Evolutionary conservation across 2,329 filamentous ascomycete genomes (phyloP), one percentile per base, ranked within the genome.

Genomic region (Colletotrichum sp.): DNA sequence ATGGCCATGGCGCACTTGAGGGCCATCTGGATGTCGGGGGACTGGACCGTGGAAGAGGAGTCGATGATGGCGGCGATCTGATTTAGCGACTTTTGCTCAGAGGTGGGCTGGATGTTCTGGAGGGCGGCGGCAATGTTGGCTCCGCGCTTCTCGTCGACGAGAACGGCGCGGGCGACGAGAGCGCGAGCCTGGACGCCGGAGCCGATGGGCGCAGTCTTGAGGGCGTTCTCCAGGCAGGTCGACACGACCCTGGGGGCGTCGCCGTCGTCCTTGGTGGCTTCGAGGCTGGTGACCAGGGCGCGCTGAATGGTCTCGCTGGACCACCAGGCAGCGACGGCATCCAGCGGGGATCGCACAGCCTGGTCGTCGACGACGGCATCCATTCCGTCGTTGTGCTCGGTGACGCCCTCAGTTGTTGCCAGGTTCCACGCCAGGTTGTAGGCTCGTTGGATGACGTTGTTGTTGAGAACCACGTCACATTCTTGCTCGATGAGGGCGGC

Each of bases 251-350:
- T 80, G 68, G 82, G 82, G n/a, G 80, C 84, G 13, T 82, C 81
- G 4, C 83, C 81, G 21, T 85, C 84, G 13, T 88, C 86, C 72
- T 89, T 88, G 36, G 87, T 82, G 16, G 85, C 84, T 55, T 90
- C 88, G 38, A 97, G 87, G 43, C 90, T 92, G 18, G 87, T 86
- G 15, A 91, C 86, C 33, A 98, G 88, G 4, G 91, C 92, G 71
- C 90, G 89, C 78, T 95, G 94, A 47, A 98, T 85, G 15, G 91
- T 87, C 69, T 93, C 88, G 76, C 70, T 95, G 1, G 96, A 97
- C 86, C 93, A 97, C 96, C 96, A 98, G 3, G 96, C 95, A 8
- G 96, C 95, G 66, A 98, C 91, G 15, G 95, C 95, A 82, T 98
- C 96, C 76, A 98, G 90, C 1, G 96, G 95, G 21, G 95, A 97